Conservation (phyloP, 2,329 filamentous ascomycete species). For the Gremmenia infestans region DNA sequence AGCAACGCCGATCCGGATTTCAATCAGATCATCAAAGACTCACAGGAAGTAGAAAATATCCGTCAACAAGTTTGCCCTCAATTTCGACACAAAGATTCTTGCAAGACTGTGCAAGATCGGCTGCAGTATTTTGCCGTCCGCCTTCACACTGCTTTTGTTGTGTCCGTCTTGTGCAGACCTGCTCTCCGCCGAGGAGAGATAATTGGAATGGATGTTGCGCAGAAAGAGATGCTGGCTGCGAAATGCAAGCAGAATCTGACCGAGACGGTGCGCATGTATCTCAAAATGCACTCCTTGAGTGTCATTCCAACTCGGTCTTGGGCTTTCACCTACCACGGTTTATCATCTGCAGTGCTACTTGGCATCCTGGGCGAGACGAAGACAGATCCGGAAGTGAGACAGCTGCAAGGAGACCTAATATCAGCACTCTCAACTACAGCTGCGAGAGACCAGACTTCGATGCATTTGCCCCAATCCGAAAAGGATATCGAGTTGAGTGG, state of each 20-base stretch:
- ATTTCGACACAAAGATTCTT: slow-evolving; percentile 55
- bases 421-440: slow-evolving; percentile 59
- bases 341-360: slow-evolving; percentile 60
- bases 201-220: slow-evolving; percentile 43
- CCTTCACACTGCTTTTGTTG: slow-evolving; percentile 61
- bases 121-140: slow-evolving; percentile 60
- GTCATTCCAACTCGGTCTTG: slow-evolving; percentile 62
- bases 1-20: slow-evolving; percentile 25
- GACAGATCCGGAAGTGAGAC: slow-evolving; percentile 56
- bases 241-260: slow-evolving; percentile 58
- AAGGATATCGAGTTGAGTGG: slow-evolving; percentile 37
- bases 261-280: slow-evolving; percentile 63
- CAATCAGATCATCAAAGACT: slow-evolving; percentile 52
- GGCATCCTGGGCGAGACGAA: slow-evolving; percentile 61
- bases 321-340: slow-evolving; percentile 64
- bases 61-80: slow-evolving; percentile 44
- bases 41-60: slow-evolving; percentile 39
- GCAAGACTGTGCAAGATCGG: slow-evolving; percentile 58
- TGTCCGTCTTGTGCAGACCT: slow-evolving; percentile 60
- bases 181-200: slow-evolving; percentile 49
- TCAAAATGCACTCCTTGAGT: slow-evolving; percentile 64
- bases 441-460: slow-evolving; percentile 47
- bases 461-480: slow-evolving; percentile 19
- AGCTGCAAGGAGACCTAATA: slow-evolving; percentile 60
- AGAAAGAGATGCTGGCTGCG: slow-evolving; percentile 51